These are phyloP conservation scores for Nectriaceae sp. DNA, from an alignment of 2,329 filamentous ascomycete species.

Conservation along the genomic window DNA sequence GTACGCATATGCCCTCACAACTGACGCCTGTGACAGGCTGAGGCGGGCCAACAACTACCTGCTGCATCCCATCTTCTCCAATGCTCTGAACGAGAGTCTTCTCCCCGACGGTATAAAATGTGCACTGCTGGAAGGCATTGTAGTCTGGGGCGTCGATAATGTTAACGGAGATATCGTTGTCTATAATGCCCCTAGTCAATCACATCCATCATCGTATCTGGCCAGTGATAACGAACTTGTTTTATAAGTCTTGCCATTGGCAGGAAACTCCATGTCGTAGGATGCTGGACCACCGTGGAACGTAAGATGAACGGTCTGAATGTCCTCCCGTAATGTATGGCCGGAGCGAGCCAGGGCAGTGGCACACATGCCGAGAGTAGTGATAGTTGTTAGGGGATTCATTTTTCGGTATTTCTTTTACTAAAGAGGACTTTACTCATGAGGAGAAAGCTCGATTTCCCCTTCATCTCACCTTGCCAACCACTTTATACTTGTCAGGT, in stretches of 20 bases:
- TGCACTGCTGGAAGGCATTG: slow-evolving; percentile 43
- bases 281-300: slow-evolving; percentile 45
- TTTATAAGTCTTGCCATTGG: slow-evolving; percentile 39
- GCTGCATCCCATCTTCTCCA: slow-evolving; percentile 34
- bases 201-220: neutral
- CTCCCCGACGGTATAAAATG: slow-evolving; percentile 39
- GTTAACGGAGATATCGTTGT: slow-evolving; percentile 40
- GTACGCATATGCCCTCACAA: slow-evolving; percentile 45
- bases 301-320: slow-evolving; percentile 43
- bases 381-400: slow-evolving; percentile 16
- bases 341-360: slow-evolving; percentile 7
- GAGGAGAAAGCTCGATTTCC: too few species aligned
- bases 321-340: slow-evolving; percentile 21
- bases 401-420: slow-evolving; percentile 10
- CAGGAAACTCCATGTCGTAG: slow-evolving; percentile 44
- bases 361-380: slow-evolving; percentile 10
- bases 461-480: neutral
- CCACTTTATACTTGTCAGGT: neutral
- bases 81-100: slow-evolving; percentile 32
- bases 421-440: neutral
- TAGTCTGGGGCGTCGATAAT: slow-evolving; percentile 47
- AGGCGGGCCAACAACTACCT: slow-evolving; percentile 47
- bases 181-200: slow-evolving; percentile 22
- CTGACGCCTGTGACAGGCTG: slow-evolving; percentile 44
- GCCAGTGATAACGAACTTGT: slow-evolving; percentile 35